A percentile compares a stretch with the other conserved stretches of the same genome.
phyloP scores from a whole-genome alignment of 768 basidiomycete genomes.

The Myochromella boudieri region DNA sequence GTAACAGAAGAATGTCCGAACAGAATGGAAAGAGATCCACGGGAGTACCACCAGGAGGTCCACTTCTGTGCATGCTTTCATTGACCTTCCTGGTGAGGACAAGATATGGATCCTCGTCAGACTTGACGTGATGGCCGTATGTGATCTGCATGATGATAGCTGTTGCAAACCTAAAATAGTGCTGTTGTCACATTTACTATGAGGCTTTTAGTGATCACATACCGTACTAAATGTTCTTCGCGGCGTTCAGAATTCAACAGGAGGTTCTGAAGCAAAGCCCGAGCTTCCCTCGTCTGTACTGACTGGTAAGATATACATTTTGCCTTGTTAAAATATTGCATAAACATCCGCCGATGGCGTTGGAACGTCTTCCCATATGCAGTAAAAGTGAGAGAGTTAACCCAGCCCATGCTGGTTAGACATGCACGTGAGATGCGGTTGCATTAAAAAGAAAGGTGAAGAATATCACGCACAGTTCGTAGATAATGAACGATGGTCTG shows the following conservation, averaged over 20 bases:
- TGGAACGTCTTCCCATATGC: conserved; percentile 25
- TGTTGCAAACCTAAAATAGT: conserved; percentile 15
- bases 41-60: conserved; percentile 14
- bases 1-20: too few relatives aligned
- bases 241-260: conserved; percentile 22
- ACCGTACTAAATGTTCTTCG: conserved; percentile 28
- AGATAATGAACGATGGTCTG: not conserved
- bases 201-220: not conserved
- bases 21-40: conserved; percentile 17
- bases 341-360: conserved; percentile 23
- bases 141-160: conserved; percentile 16
- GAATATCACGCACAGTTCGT: not conserved
- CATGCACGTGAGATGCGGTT: not conserved
- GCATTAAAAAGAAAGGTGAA: not conserved
- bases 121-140: conserved; percentile 16
- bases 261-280: conserved; percentile 27
- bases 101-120: conserved; percentile 17
- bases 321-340: conserved; percentile 24
- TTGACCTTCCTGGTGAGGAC: conserved; percentile 6
- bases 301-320: conserved; percentile 14
- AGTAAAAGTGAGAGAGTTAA: not conserved
- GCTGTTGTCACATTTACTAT: not conserved
- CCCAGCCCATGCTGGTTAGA: conserved; percentile 14
- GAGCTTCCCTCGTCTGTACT: conserved; percentile 23
- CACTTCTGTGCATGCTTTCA: not conserved